Percentiles rank a stretch among this genome's conserved stretches.
Conservation (phyloP, 192 early-diverging fungal species). For the Entomortierella beljakovae region DNA sequence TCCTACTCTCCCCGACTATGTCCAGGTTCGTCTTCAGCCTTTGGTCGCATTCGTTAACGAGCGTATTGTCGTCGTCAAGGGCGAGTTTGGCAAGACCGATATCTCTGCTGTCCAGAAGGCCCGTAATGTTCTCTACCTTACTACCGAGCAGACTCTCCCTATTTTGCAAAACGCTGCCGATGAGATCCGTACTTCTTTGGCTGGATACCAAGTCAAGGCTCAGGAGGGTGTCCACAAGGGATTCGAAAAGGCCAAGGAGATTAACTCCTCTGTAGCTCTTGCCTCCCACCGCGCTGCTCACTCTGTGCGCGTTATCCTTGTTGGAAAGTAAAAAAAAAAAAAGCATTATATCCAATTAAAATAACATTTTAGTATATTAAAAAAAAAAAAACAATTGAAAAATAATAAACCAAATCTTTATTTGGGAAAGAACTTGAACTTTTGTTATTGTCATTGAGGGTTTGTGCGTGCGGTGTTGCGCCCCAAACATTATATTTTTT, state of each 20-base stretch:
- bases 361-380: neutral
- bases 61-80: slow-evolving; percentile 59
- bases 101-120: slow-evolving; percentile 65
- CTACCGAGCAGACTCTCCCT: slow-evolving; percentile 62
- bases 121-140: slow-evolving; percentile 60
- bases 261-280: slow-evolving; percentile 30
- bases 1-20: slow-evolving; percentile 52
- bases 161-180: slow-evolving; percentile 56
- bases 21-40: slow-evolving; percentile 59
- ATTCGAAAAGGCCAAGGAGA: slow-evolving; percentile 27
- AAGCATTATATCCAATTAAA: neutral
- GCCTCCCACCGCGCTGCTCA: slow-evolving; percentile 38
- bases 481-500: too few relatives aligned
- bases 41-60: slow-evolving; percentile 59
- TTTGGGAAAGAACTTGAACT: too few relatives aligned
- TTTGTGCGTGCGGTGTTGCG: too few relatives aligned
- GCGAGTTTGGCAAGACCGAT: slow-evolving; percentile 59
- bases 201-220: slow-evolving; percentile 41
- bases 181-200: slow-evolving; percentile 53
- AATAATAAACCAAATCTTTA: too few relatives aligned
- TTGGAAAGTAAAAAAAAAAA: slow-evolving; percentile 35
- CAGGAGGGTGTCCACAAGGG: slow-evolving; percentile 42
- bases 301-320: slow-evolving; percentile 33
- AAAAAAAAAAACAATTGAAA: too few relatives aligned
- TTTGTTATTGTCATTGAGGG: too few relatives aligned